Evolutionary conservation across 495 filamentous ascomycete species (phyloP), one percentile per base, ranked within the genome.

Genomic region (Symbiotaphrina buchneri): DNA sequence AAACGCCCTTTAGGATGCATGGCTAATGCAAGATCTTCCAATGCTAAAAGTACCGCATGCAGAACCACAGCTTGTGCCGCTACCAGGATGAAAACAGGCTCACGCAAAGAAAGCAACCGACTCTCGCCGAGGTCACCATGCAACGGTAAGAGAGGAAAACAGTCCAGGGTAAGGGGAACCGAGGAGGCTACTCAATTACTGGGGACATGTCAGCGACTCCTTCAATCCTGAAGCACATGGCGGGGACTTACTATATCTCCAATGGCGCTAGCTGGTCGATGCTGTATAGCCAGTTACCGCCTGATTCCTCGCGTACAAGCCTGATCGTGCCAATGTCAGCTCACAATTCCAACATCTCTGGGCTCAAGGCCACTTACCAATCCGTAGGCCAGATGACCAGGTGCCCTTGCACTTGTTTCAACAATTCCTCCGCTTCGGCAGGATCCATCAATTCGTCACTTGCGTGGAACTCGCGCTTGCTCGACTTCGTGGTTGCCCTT

Each of bases 251-350:
- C 85, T 95, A 97, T 36, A 97, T 97, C 54, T 92, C 80, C 54
- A 95, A 58, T 30, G 87, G 87, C 39, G 87, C 90, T 47, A 97
- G 68, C 45, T 87, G 75, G 49, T 97, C 87, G 28, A 94, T 73
- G 49, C 79, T 79, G 49, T 94, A 95, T 28, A 95, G 67, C 90
- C 90, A 97, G 47, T 93, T 92, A 23, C 81, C 82, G 39, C 75
- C 79, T 41, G 72, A 66, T 55, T 94, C 87, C 53, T 94, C 90
- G 41, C 71, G 73, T 32, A 65, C 64, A 28, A 97, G 65, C 70
- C 63, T 68, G n/a, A 35, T 25, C 18, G 24, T 5, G 39, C n/a
- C 20, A 21, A 33, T 11, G 18, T 11, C 19, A 17, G 6, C 14
- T 28, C 16, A 5, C 16, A 36, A n/a, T n/a, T n/a, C n/a, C n/a